phyloP scores from a whole-genome alignment of 179 eudicot species.

The Heliamphora ciliata region DNA sequence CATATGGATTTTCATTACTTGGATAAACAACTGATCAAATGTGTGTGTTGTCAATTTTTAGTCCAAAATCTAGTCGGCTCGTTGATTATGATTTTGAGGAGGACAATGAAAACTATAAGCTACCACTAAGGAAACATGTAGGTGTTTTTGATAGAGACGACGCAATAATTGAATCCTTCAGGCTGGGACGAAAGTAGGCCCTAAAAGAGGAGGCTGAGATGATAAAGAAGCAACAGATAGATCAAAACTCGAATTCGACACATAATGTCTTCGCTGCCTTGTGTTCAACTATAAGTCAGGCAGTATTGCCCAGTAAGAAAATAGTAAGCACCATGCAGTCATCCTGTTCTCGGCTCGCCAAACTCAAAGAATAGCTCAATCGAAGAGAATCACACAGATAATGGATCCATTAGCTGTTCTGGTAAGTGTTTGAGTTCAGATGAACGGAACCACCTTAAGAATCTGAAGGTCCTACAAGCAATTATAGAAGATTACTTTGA shows the following conservation, averaged over 20 bases:
- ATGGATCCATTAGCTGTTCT: constrained; percentile 29
- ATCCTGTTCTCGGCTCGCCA: constrained; percentile 23
- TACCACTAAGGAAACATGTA: constrained; percentile 64
- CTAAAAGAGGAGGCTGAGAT: constrained; percentile 53
- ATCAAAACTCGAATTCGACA: constrained; percentile 44
- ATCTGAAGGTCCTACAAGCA: constrained; percentile 27
- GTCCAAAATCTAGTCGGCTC: constrained; percentile 63
- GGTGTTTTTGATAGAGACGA: constrained; percentile 57
- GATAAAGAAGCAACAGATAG: constrained; percentile 47
- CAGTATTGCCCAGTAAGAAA: constrained; percentile 59
- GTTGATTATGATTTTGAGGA: constrained; percentile 96
- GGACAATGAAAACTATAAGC: constrained; percentile 84
- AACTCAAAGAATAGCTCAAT: constrained; percentile 27
- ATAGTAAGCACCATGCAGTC: constrained; percentile 22
- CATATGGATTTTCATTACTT: neutral
- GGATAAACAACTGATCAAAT: constrained; percentile 2
- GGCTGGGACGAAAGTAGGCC: constrained; percentile 52
- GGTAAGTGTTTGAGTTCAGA: constrained; percentile 23
- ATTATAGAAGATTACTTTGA: constrained; percentile 21
- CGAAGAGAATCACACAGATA: constrained; percentile 28
- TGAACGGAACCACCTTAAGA: constrained; percentile 22
- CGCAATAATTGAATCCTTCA: constrained; percentile 40
- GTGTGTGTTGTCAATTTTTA: constrained; percentile 18
- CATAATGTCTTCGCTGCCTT: constrained; percentile 69
- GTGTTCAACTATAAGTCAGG: constrained; percentile 62